Base-by-base conservation (phyloP, 2,329 filamentous ascomycete genomes). In the Rhinocladiella similis region DNA sequence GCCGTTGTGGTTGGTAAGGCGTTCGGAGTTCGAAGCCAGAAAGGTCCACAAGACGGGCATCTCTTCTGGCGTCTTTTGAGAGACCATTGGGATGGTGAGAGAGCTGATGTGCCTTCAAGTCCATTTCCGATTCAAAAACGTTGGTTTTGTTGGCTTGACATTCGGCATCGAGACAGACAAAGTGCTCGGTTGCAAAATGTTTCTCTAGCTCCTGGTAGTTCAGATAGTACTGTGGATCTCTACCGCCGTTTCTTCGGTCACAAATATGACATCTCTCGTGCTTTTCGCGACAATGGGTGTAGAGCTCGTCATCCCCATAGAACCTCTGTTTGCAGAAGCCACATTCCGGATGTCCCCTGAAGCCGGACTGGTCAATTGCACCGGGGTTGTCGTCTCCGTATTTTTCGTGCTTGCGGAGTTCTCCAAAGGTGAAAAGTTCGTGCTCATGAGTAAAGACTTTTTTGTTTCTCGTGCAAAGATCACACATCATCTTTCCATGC, bases 391-490 rank as follows among this genome's bases (percentile, higher is more conserved):
- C 90, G 68, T 99, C 94, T 56, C 94, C 94, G 61, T 88, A 85
- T 60, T 85, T 89, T 81, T 97, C 95, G 72, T 99, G 94, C 67
- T 85, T 89, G 64, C 89, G 86, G 48, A 97, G 79, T 65, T 93
- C 90, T 61, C 86, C 83, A 60, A 85, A 82, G 1, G 89, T 88
- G 71, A 97, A 97, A 1, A 99, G 81, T 61, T 95, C 90, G 70
- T 99, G 94, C 73, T 99, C 94, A 74, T 99, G 94, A 1, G 94
- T 97, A 67, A 99, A 99, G 33, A 97, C 91, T 69, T 96, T 97
- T 75, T 99, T 99, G 77, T 97, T 92, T 58, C 91, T 81, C 5
- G 92, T 89, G 73, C 92, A 97, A 10, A 96, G 80, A 72, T 96
- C 91, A 73, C 89, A 61, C 48, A 56, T 60, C 70, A 89, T 87